Conservation (phyloP, 2,329 filamentous ascomycete genomes). For the Ophiostoma sp. region DNA sequence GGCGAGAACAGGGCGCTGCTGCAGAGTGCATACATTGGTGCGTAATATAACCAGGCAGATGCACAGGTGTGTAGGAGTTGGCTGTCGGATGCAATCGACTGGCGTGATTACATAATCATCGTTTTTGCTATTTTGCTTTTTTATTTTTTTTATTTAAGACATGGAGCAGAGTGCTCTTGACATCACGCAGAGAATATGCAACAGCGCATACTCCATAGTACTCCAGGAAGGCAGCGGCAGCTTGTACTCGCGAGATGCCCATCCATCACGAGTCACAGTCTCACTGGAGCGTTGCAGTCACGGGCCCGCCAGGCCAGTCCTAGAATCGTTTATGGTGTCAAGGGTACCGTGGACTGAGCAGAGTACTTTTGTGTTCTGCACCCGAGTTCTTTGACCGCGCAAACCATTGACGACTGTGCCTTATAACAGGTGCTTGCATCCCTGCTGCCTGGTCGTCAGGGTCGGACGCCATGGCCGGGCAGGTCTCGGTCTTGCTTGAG, state of each 20-base stretch:
- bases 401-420: neutral
- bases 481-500: neutral
- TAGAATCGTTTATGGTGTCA: neutral
- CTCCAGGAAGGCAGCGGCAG: neutral
- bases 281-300: neutral
- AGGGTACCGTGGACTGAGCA: neutral
- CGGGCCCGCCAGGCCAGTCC: neutral
- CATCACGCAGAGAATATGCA: neutral
- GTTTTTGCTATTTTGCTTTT: too few species aligned
- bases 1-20: constrained; percentile 12
- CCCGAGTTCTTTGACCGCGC: too few species aligned
- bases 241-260: neutral
- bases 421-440: neutral
- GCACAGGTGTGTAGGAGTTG: too few species aligned
- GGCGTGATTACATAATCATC: too few species aligned
- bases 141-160: too few species aligned
- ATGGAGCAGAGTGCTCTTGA: too few species aligned
- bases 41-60: neutral
- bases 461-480: neutral
- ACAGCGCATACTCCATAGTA: neutral
- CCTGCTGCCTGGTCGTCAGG: constrained; percentile 3
- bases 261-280: neutral
- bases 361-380: too few species aligned
- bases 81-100: too few species aligned
- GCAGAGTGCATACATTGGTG: constrained; percentile 8